Base-by-base conservation (phyloP, 2,329 filamentous ascomycete genomes). In the Chaetomium strumarium region DNA sequence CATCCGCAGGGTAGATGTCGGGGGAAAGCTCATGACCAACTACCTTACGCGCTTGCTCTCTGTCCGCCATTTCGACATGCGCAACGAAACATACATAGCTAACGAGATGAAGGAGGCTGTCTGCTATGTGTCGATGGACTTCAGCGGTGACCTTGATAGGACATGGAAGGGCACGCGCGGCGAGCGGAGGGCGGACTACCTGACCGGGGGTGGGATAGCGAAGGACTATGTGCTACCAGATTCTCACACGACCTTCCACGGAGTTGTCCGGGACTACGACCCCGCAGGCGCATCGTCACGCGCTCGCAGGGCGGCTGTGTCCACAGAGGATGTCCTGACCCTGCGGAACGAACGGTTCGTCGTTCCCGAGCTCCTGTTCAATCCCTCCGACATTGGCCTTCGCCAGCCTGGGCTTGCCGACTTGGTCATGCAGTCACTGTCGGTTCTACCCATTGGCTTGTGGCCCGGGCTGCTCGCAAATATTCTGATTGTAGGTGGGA, bases 51-150 rank as follows among this genome's bases (percentile, higher is more conserved):
- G 93, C 52, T 78, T 95, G 14, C 83, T 97, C 16, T 96, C 91
- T 1, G 78, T 95, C 13, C 85, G 93, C 7, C 90, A 96, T 64
- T 96, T 95, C 69, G 92, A 96, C 67, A 91, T 99, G 83, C 84
- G 93, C 57, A 91, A 95, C 67, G 93, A 99, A 63, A 86, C 88
- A 1, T 85, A 95, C 67, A 85, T 97, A 46, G 90, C 96, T 66
- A 96, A 96, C 63, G 88, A 96, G 68, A 91, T 97, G 69, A 99
- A 99, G 66, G 93, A 99, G 67, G 79, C 85, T 5, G 84, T 87
- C 1, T 95, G 89, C 66, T 97, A 87, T 62, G 84, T 96, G 11
- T 86, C 87, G 2, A 72, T 80, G 1, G 83, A 95, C 64, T 96
- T 97, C 68, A 74, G 76, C 24, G 64, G 68, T 7, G 89, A 96